Evolutionary conservation across 2,329 filamentous ascomycete genomes (phyloP), one percentile per base, ranked within the genome.

Genomic region (Xylaria sp.): DNA sequence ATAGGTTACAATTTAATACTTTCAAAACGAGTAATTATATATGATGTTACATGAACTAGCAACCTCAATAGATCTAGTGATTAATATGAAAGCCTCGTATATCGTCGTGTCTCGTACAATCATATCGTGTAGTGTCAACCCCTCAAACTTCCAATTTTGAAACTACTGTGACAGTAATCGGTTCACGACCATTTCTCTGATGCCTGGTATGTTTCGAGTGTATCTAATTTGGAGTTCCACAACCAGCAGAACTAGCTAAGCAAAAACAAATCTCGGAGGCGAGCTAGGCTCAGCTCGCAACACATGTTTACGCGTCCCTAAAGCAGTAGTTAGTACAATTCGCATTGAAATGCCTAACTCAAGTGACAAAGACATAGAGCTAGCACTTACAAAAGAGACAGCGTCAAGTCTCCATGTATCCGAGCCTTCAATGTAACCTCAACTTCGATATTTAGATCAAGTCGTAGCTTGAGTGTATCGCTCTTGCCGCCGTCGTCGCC

Each of bases 391-490:
- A 87, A 80, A 72, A 96, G 84, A 71, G 89, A 90, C 72, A 96
- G 81, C 46, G 92, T 93, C 73, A 97, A 81, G 82, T 97, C 93
- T 76, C 93, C 93, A 74, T 94, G 90, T 73, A 96, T 93, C 79
- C 91, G 90, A n/a, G 93, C 93, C 84, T 95, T 96, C 71, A 96
- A 86, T 75, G 94, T 91, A 70, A 96, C 92, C 79, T 96, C 93
- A 63, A 96, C 87, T 74, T 96, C 93, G 66, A 96, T 83, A 80
- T 96, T 96, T 68, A 94, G 84, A 76, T 96, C 93, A 34, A 95
- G 82, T 60, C 90, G 86, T 73, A 96, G 80, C 76, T 91, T 90
- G 78, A 94, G 82, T 28, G 91, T 92, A 74, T 94, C 76, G 20
- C 73, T 84, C 76, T 84, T 83, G 75, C 84, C 83, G 73, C 84